A percentile compares a stretch with the other conserved stretches of the same genome.
These are phyloP conservation scores for Biscutella laevigata DNA, from an alignment of 441 rosid genomes.

Conservation along the genomic window DNA sequence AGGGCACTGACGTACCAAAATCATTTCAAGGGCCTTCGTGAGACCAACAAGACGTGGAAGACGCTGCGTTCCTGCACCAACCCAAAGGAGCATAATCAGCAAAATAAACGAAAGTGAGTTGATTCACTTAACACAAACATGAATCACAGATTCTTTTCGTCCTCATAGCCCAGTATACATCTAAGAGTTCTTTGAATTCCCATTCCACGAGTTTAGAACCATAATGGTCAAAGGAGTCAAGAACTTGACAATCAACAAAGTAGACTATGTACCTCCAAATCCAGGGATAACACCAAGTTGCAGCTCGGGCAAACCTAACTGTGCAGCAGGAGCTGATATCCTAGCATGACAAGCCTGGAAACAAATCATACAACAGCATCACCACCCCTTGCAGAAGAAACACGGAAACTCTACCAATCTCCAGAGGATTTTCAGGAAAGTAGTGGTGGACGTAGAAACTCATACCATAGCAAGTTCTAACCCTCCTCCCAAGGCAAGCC, in stretches of 20 bases:
- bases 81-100: conserved; percentile 20
- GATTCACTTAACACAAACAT: conserved; percentile 7
- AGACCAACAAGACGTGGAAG: conserved; percentile 99
- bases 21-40: conserved; percentile 82
- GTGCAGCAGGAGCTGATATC: conserved; percentile 70
- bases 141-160: neutral
- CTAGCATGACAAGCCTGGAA: conserved; percentile 87
- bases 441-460: neutral
- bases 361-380: conserved; percentile 13
- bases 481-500: conserved; percentile 97
- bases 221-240: neutral
- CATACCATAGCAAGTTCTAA: conserved; percentile 85
- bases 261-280: conserved; percentile 36
- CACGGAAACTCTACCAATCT: neutral
- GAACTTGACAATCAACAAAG: neutral
- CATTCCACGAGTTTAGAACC: neutral
- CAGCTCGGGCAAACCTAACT: conserved; percentile 88
- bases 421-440: neutral
- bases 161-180: neutral
- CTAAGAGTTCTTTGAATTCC: neutral
- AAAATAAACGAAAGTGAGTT: neutral
- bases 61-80: conserved; percentile 83
- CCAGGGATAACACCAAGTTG: conserved; percentile 95
- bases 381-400: neutral
- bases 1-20: conserved; percentile 54